Conservation (phyloP, 1,284 basidiomycete genomes). For the Ganoderma boninense region DNA sequence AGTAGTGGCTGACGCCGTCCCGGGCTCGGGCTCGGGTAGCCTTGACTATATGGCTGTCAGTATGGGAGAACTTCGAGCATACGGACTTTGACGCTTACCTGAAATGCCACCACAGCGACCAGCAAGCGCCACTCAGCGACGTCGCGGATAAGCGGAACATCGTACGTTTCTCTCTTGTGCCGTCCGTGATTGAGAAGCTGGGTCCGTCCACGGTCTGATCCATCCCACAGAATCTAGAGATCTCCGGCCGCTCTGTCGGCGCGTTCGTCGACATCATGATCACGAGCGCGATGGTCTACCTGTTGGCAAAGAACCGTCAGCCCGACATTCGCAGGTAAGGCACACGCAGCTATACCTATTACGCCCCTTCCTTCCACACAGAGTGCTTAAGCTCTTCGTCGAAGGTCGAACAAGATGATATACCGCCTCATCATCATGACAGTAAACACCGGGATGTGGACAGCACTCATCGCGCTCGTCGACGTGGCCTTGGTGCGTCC, state of each 20-base stretch:
- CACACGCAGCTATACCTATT: not conserved
- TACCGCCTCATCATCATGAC: conserved; percentile 9
- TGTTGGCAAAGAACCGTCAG: not conserved
- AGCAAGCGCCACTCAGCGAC: not conserved
- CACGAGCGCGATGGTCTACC: conserved; percentile 3
- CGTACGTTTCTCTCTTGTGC: not conserved
- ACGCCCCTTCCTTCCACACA: no score
- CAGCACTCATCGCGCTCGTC: not conserved
- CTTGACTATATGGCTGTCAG: conserved; percentile 11
- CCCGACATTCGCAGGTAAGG: not conserved
- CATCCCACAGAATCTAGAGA: not conserved
- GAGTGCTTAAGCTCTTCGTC: not conserved
- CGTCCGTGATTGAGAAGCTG: no score
- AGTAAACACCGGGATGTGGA: conserved; percentile 5
- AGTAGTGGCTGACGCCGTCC: not conserved
- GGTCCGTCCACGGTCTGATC: not conserved
- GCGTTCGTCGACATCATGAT: conserved; percentile 10
- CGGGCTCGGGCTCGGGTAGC: not conserved
- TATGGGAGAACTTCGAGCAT: no score
- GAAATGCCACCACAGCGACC: not conserved
- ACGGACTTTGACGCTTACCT: not conserved
- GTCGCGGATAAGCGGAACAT: not conserved
- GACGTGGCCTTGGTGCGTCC: not conserved
- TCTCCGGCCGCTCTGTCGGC: not conserved
- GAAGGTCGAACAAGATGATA: conserved; percentile 3